phyloP scores from a whole-genome alignment of 768 basidiomycete species.

The Boletellus emodensis region DNA sequence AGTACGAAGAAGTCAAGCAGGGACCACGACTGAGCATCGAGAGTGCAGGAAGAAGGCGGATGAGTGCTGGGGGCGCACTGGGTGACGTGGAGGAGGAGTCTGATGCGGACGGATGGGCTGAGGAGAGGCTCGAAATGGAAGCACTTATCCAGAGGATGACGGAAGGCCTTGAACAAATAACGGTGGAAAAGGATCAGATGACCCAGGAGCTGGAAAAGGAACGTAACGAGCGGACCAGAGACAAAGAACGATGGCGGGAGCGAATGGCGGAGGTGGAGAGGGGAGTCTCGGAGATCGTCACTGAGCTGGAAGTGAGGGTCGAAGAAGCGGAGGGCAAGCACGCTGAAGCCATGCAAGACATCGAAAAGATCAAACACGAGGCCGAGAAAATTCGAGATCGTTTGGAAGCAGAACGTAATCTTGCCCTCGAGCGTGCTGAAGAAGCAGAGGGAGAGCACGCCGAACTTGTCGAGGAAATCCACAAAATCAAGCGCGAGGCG shows the following conservation, averaged over 20 bases:
- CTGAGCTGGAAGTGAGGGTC: conserved; percentile 57
- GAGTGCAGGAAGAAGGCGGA: conserved; percentile 36
- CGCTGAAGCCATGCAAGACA: conserved; percentile 37
- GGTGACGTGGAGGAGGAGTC: conserved; percentile 64
- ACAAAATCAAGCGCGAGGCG: conserved; percentile 39
- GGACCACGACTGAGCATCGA: conserved; percentile 27
- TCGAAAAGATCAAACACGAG: conserved; percentile 40
- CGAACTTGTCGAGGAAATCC: conserved; percentile 37
- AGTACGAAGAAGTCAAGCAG: conserved; percentile 45
- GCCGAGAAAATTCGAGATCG: conserved; percentile 42
- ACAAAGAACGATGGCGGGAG: conserved; percentile 68
- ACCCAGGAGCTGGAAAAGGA: conserved; percentile 51
- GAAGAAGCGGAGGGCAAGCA: conserved; percentile 48
- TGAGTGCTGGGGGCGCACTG: conserved; percentile 50
- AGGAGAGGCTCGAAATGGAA: conserved; percentile 59
- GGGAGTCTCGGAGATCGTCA: conserved; percentile 63
- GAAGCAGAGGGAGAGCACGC: conserved; percentile 47
- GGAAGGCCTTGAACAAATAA: conserved; percentile 36
- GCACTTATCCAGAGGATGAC: conserved; percentile 39
- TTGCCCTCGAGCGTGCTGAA: conserved; percentile 47
- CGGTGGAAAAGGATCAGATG: conserved; percentile 43
- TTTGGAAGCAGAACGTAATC: conserved; percentile 49
- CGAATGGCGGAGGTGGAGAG: conserved; percentile 69
- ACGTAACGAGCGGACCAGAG: conserved; percentile 52
- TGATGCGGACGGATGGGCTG: conserved; percentile 62